Conservation (phyloP, 2,329 filamentous ascomycete species). For the Plectosphaerella cucumerina region DNA sequence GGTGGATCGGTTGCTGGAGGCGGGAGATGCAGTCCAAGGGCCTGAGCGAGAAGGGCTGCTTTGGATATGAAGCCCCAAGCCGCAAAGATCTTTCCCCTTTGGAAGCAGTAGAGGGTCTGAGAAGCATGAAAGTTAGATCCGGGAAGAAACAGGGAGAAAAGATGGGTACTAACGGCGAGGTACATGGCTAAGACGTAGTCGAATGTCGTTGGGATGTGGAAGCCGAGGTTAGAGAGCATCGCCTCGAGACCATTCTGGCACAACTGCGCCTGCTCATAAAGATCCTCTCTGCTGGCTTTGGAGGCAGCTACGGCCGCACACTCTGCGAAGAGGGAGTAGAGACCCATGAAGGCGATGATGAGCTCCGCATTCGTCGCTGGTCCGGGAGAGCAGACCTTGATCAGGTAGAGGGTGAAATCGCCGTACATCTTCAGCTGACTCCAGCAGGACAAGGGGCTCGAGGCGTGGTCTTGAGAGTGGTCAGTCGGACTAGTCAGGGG, state of each 20-base stretch:
- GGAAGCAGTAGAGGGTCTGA: conserved; percentile 13
- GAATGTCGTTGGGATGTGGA: conserved; percentile 12
- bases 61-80: conserved; percentile 17
- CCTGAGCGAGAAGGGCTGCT: conserved; percentile 14
- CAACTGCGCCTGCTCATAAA: conserved; percentile 7
- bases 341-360: conserved; percentile 14
- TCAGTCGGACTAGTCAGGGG: not conserved
- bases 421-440: not conserved
- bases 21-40: conserved; percentile 14
- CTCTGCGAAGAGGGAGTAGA: conserved; percentile 15
- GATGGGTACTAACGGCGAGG: conserved; percentile 12
- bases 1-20: conserved; percentile 1
- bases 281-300: conserved; percentile 6
- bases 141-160: not conserved
- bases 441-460: conserved; percentile 1
- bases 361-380: conserved; percentile 13
- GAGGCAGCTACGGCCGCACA: conserved; percentile 8
- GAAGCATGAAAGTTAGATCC: not conserved
- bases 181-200: conserved; percentile 13
- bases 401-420: conserved; percentile 13
- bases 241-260: conserved; percentile 16
- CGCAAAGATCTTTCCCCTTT: conserved; percentile 13
- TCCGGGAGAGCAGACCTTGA: conserved; percentile 15
- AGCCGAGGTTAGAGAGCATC: conserved; percentile 12
- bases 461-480: not conserved